Percentiles rank a stretch among this genome's conserved stretches.
These are phyloP conservation scores for Apiospora rasikravindrae DNA, from an alignment of 2,329 filamentous ascomycete species.

Conservation along the genomic window DNA sequence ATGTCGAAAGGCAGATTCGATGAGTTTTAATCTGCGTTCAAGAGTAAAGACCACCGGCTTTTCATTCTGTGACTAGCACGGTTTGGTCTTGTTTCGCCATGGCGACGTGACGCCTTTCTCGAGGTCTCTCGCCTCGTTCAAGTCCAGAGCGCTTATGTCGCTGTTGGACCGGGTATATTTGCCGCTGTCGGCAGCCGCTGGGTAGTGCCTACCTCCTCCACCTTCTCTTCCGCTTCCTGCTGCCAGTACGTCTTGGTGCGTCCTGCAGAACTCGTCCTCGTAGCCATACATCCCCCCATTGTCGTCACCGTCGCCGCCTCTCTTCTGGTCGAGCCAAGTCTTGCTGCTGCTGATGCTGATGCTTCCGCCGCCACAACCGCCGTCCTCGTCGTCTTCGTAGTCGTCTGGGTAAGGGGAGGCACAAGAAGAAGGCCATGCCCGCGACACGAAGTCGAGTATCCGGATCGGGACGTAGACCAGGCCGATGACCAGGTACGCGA, in stretches of 20 bases:
- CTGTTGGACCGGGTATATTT: conserved; percentile 6
- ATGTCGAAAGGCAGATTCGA: no score
- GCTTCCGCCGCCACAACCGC: neutral
- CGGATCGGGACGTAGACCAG: conserved; percentile 26
- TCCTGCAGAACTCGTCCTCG: neutral
- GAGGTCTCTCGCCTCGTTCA: neutral
- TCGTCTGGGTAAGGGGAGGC: neutral
- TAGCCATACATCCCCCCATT: neutral
- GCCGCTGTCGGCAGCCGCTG: neutral
- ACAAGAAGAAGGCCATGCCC: neutral
- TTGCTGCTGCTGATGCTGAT: neutral
- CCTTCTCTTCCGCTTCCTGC: neutral
- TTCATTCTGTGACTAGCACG: neutral
- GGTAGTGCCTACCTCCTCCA: neutral
- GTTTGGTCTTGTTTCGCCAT: neutral
- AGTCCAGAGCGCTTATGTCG: conserved; percentile 18
- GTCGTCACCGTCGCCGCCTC: neutral
- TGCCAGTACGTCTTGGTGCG: neutral
- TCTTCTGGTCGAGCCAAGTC: neutral
- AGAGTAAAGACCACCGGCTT: neutral
- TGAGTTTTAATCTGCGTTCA: neutral
- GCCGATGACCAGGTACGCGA: conserved; percentile 26
- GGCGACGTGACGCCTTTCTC: neutral
- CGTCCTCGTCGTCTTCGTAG: neutral
- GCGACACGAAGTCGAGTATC: neutral